Evolutionary conservation across 257 asterid species (phyloP).

Genomic region (Ocimum tenuiflorum): DNA sequence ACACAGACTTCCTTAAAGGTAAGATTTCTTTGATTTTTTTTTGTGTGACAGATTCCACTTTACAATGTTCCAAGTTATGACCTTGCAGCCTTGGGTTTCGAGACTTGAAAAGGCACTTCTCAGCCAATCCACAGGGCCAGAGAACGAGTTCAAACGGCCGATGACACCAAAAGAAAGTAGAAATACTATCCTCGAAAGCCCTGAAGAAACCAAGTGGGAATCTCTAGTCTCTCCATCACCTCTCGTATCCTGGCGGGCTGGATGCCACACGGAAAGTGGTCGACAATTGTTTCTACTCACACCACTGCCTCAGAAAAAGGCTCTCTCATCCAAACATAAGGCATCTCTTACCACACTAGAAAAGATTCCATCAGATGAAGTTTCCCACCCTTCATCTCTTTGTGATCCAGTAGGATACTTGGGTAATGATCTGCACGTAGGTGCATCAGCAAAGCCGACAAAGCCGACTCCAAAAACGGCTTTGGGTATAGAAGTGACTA

Average conservation of each 20-base stretch:
- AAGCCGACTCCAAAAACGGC: conserved; percentile 23
- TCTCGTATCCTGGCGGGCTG: conserved; percentile 85
- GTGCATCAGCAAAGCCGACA: conserved; percentile 18
- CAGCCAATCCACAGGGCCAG: conserved; percentile 23
- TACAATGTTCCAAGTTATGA: background rate
- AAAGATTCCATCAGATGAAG: conserved; percentile 19
- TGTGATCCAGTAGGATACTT: conserved; percentile 17
- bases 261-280: conserved; percentile 51
- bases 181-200: conserved; percentile 40
- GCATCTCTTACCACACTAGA: conserved; percentile 23
- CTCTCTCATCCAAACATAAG: conserved; percentile 28
- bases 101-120: conserved; percentile 52
- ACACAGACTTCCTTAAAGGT: conserved; percentile 80
- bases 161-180: conserved; percentile 21
- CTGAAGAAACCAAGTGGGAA: conserved; percentile 51
- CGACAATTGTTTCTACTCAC: conserved; percentile 86
- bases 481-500: conserved; percentile 18
- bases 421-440: conserved; percentile 25
- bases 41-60: background rate
- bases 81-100: conserved; percentile 81
- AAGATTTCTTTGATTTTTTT: conserved; percentile 40
- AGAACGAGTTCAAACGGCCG: conserved; percentile 29
- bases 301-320: conserved; percentile 59
- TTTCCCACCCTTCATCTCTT: conserved; percentile 18
- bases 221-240: conserved; percentile 88